Base-by-base conservation (phyloP, 345 rosid genomes). In the Brassica incana region DNA sequence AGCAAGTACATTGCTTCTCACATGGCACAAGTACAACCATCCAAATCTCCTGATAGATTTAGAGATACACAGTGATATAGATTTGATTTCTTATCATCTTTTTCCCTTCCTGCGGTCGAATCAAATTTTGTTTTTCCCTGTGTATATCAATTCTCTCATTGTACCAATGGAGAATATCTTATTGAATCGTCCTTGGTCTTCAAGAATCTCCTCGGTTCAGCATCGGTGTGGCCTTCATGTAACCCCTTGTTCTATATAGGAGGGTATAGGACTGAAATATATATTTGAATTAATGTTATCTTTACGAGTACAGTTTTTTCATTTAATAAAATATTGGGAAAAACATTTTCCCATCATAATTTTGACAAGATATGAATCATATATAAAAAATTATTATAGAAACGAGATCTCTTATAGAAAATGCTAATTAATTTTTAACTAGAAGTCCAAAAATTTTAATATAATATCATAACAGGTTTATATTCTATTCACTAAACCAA, bases 1-100 rank as follows among this genome's bases (percentile, higher is more conserved):
- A 79, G 20, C 63, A 74, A 69, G 36, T 68, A 73, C 75, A 74
- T 74, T 74, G 78, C 61, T 48, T 74, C 50, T 70, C 38, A 63
- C 82, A 79, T 74, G 78, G 78, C 78, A 62, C 58, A 80, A 74
- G 82, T 59, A 73, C 77, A 78, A 29, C 56, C 78, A 50, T 74
- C 75, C 75, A 74, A 59, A 69, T 62, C 79, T 63, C 61, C 83
- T 74, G 60, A 74, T 74, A 18, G 18, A 20, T 65, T 29, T 78
- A 36, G 40, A 63, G 18, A 35, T 23, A 62, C 60, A 38, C 73
- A 77, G 20, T 60, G 64, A 32, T 18, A 52, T 52, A n/a, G 43
- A 36, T 25, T 12, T 33, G 8, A 52, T 61, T 45, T 75, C 50
- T 43, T 36, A 36, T 36, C 40, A 45, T 45, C 16, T 20, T 48